Percentiles rank a stretch among this genome's conserved stretches.
Evolutionary conservation across 78 protist species (phyloP).

Genomic region (Blattamonas nauphoetae): DNA sequence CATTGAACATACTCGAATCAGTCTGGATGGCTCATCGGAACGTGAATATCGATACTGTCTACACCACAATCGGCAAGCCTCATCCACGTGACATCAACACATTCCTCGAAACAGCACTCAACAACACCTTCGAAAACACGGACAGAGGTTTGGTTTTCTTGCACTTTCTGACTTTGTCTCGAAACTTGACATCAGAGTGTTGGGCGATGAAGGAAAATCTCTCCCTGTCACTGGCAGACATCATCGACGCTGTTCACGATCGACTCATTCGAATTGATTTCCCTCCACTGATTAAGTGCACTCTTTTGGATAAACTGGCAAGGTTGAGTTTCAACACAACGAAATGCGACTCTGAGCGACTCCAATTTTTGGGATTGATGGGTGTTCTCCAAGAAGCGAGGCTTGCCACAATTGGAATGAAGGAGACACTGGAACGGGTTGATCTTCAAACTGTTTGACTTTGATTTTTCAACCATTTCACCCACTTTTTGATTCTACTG

Average conservation of each 20-base stretch:
- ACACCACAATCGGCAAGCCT: conserved; percentile 65
- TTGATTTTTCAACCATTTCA: too few relatives aligned
- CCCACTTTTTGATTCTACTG: too few relatives aligned
- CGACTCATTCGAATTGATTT: neutral
- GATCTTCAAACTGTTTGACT: too few relatives aligned
- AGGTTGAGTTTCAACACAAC: neutral
- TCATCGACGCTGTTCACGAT: neutral
- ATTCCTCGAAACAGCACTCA: conserved; percentile 27
- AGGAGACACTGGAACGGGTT: too few relatives aligned
- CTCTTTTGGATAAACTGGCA: neutral
- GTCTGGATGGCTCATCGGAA: conserved; percentile 48
- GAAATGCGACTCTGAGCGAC: neutral
- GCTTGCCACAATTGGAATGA: too few relatives aligned
- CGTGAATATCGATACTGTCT: conserved; percentile 59
- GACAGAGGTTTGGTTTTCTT: neutral
- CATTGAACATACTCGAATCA: conserved; percentile 62
- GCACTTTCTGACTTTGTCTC: neutral
- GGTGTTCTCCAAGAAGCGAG: neutral
- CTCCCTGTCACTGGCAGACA: neutral
- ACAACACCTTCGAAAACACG: conserved; percentile 34
- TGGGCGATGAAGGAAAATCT: neutral
- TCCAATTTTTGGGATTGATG: neutral
- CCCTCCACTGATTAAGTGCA: neutral
- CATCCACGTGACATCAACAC: conserved; percentile 27
- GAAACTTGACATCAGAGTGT: neutral